Evolutionary conservation across 768 basidiomycete species (phyloP), one percentile per base, ranked within the genome.

Genomic region (Tylopilus intermedius): DNA sequence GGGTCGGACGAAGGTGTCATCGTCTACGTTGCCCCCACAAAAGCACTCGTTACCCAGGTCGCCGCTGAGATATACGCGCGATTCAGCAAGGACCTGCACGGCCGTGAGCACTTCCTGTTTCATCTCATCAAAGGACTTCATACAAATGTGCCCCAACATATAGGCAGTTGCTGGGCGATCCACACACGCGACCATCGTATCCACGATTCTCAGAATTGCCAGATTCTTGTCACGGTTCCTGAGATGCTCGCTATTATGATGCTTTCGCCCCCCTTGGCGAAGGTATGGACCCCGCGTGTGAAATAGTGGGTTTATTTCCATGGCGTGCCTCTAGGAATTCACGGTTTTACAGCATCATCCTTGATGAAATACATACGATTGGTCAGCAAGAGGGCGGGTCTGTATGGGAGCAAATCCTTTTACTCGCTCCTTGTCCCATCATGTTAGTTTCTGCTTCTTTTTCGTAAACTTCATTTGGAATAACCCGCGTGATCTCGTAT

Each of bases 21-120:
- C 33, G 80, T 88, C 18, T 88, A 88, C 62, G 77, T 88, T 40
- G 86, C 86, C 0, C 86, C 86, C 0, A 87, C 86, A 7, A 88
- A 88, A 62, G 84, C 86, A 0, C 73, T 88, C 0, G 86, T 88
- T 46, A 76, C 75, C 33, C 86, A 88, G 59, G 80, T 86, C 26
- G 82, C 85, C 0, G 83, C 87, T 0, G 86, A 88, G 60, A 75
- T 86, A n/a, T 85, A 86, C 53, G 86, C 80, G 2, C 74, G 86
- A 4, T 88, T 84, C 64, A 76, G 74, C 55, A 80, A 88, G 74
- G 71, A 76, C 29, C 50, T 79, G 18, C 71, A 73, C 27, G 71
- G 73, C 18, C 71, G 79, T 79, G 50, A 55, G 77, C 72, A 22
- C 4, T 47, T 22, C 24, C 35, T 4, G 51, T 29, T 43, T 8